Conservation (phyloP, 495 filamentous ascomycete genomes). For the Cenococcum geophilum region DNA sequence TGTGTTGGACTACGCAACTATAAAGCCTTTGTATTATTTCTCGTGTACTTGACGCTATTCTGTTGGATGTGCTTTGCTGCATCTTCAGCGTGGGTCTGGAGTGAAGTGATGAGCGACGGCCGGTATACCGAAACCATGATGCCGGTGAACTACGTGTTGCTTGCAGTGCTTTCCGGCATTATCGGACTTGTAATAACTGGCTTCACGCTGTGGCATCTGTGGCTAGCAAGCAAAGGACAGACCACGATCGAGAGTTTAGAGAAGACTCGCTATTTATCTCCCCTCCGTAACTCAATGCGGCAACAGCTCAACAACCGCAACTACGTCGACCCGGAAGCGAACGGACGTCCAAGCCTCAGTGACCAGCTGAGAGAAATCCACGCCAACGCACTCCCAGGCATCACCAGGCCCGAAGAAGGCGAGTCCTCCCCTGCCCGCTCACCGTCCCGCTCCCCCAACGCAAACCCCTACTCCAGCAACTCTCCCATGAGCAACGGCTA, state of each 20-base stretch:
- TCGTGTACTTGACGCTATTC: constrained; percentile 85
- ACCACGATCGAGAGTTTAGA: constrained; percentile 96
- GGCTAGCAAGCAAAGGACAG: constrained; percentile 66
- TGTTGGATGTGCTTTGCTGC: constrained; percentile 73
- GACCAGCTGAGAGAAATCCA: constrained; percentile 75
- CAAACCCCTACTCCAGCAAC: constrained; percentile 26
- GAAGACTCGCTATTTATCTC: constrained; percentile 85
- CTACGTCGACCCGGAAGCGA: constrained; percentile 40
- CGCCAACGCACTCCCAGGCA: constrained; percentile 73
- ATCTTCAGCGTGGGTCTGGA: constrained; percentile 70
- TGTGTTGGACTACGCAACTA: constrained; percentile 93
- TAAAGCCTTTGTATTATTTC: constrained; percentile 89
- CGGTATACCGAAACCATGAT: constrained; percentile 60
- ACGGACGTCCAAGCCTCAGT: constrained; percentile 57
- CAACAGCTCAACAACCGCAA: constrained; percentile 43
- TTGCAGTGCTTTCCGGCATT: constrained; percentile 80
- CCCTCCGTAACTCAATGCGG: constrained; percentile 63
- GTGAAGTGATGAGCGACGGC: constrained; percentile 64
- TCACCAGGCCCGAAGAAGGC: constrained; percentile 74
- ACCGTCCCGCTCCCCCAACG: constrained; percentile 22
- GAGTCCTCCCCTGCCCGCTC: constrained; percentile 43
- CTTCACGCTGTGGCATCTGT: constrained; percentile 90
- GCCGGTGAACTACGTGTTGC: constrained; percentile 84
- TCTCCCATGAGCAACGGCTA: constrained; percentile 22
- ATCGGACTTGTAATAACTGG: constrained; percentile 82